phyloP scores from a whole-genome alignment of 2,329 filamentous ascomycete genomes.

The Talaromyces sp. region DNA sequence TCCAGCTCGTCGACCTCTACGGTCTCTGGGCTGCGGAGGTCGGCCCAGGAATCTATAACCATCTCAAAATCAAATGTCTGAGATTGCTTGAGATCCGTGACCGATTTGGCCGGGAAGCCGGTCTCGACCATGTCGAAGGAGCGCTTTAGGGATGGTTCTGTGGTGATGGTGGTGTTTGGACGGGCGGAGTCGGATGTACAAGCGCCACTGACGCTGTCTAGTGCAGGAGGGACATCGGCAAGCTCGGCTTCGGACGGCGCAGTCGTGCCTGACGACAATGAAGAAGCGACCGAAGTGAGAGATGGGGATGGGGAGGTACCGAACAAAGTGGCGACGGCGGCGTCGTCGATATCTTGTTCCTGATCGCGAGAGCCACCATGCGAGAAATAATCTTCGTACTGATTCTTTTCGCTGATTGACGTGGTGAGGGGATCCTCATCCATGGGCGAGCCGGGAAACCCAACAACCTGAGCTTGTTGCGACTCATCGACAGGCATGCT shows the following conservation, averaged over 20 bases:
- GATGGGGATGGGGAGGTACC: constrained; percentile 46
- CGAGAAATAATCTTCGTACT: constrained; percentile 39
- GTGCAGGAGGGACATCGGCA: constrained; percentile 25
- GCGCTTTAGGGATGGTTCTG: constrained; percentile 34
- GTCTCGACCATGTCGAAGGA: constrained; percentile 43
- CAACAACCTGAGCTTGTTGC: constrained; percentile 30
- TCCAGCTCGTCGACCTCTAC: constrained; percentile 94
- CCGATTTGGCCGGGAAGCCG: constrained; percentile 28
- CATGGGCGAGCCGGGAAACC: constrained; percentile 32
- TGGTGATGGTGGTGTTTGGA: neutral
- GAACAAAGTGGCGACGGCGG: constrained; percentile 37
- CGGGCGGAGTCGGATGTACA: neutral
- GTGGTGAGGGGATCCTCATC: constrained; percentile 32
- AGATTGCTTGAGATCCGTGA: constrained; percentile 46
- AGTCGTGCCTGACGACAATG: constrained; percentile 44
- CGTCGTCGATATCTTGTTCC: constrained; percentile 35
- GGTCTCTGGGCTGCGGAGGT: constrained; percentile 73
- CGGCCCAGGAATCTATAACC: constrained; percentile 56
- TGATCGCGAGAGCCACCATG: constrained; percentile 29
- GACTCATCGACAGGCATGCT: constrained; percentile 18
- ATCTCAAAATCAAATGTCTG: constrained; percentile 37
- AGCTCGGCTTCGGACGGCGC: constrained; percentile 34
- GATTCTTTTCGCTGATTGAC: constrained; percentile 31
- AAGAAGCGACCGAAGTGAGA: constrained; percentile 42
- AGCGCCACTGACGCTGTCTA: constrained; percentile 17